phyloP scores from a whole-genome alignment of 129 eudicot genomes.

The Glebionis coronaria region DNA sequence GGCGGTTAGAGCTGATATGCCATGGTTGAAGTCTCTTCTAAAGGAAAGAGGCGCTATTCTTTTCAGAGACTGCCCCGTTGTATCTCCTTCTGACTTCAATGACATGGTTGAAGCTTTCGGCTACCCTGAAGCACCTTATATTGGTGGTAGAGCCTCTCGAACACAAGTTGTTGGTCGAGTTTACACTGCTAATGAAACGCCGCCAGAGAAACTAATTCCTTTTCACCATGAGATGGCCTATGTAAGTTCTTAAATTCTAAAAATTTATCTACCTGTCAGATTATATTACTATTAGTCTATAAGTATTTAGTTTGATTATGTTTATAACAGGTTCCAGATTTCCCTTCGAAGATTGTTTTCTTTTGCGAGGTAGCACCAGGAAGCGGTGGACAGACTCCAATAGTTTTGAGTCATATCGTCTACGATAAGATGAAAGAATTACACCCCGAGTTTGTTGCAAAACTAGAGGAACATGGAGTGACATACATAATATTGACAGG shows the following conservation, averaged over 20 bases:
- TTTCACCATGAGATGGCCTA: slow-evolving; percentile 93
- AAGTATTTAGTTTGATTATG: background rate
- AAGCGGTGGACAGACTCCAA: slow-evolving; percentile 80
- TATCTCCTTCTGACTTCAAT: slow-evolving; percentile 59
- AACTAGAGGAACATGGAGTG: slow-evolving; percentile 29
- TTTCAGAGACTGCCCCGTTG: slow-evolving; percentile 52
- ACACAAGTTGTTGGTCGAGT: slow-evolving; percentile 69
- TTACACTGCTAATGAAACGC: slow-evolving; percentile 80
- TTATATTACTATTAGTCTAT: too few species aligned
- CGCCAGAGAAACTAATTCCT: slow-evolving; percentile 68
- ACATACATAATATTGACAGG: slow-evolving; percentile 42
- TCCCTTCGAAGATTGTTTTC: slow-evolving; percentile 71
- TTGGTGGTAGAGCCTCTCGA: slow-evolving; percentile 86
- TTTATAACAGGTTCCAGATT: slow-evolving; percentile 54
- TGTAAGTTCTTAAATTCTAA: slow-evolving; percentile 18
- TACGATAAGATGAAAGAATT: slow-evolving; percentile 28
- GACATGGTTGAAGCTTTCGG: slow-evolving; percentile 79
- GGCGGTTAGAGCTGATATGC: slow-evolving; percentile 44
- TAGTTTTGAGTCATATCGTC: slow-evolving; percentile 58
- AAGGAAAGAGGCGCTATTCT: slow-evolving; percentile 54
- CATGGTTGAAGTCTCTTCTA: slow-evolving; percentile 53
- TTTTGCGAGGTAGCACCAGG: slow-evolving; percentile 79
- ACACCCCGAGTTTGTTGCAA: slow-evolving; percentile 24
- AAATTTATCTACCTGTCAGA: too few species aligned
- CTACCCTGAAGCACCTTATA: slow-evolving; percentile 57